Base-by-base conservation (phyloP, 768 basidiomycete genomes). In the Phaeolepiota aurea region DNA sequence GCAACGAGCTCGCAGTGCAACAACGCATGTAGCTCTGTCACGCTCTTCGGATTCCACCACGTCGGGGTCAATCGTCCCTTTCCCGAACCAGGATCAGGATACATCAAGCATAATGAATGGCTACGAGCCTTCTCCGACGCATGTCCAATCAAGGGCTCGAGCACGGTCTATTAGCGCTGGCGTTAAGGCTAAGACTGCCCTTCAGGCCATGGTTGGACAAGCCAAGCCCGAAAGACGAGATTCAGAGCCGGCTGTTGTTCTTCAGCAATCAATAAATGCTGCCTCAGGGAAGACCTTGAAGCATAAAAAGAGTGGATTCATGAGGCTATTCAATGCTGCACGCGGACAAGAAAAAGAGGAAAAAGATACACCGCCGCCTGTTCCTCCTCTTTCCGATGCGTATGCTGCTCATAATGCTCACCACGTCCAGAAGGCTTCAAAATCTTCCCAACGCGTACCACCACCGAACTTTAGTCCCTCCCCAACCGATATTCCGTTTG, bases 261-360 rank as follows among this genome's bases (percentile, higher is more conserved):
- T 41, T 25, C 46, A 49, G 41, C 32, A 40, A 5, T 20, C 35
- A 10, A 41, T 33, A 31, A 40, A 44, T 42, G 44, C 38, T 32
- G 47, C 54, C 37, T 52, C 63, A 19, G 64, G 63, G 7, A 82
- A 76, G 49, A 48, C 60, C 1, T 56, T 89, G 37, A 85, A 75
- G 50, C 81, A 82, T 44, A 87, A 83, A 66, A 88, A 82, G 56
- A 88, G 86, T 47, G 87, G 72, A 5, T 86, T 90, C 54, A 75
- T 89, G 79, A 68, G 82, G 38, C 61, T 90, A 9, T 87, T 89
- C 54, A 77, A 80, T 50, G 68, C 70, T 13, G 60, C 56, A 14
- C 75, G 70, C 53, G 55, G 58, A 23, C 69, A 69, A 38, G 70
- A 77, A 32, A 66, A 59, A 52, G 72, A 74, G 31, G 69, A 74